phyloP scores from a whole-genome alignment of 371 early-diverging fungal species.

The Vairimorpha apis region DNA sequence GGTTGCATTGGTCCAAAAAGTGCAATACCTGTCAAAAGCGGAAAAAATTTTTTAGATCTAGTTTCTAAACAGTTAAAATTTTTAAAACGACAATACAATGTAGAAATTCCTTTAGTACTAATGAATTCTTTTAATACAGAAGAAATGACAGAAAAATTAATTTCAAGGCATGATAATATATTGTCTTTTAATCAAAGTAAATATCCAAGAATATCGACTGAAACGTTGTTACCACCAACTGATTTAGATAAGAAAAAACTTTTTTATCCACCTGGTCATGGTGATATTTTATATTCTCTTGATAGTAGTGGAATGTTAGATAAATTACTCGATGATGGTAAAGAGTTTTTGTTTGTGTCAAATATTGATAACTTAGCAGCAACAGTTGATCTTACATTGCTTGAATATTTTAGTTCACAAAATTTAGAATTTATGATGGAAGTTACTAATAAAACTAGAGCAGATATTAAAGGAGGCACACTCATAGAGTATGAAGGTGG shows the following conservation, averaged over 20 bases:
- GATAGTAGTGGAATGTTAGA: constrained; percentile 86
- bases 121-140: constrained; percentile 99
- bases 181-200: constrained; percentile 91
- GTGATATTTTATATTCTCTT: constrained; percentile 89
- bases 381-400: constrained; percentile 82
- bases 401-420: constrained; percentile 78
- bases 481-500: constrained; percentile 88
- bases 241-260: constrained; percentile 62
- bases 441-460: constrained; percentile 96
- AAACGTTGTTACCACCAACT: constrained; percentile 74
- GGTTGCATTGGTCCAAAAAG: constrained; percentile 96
- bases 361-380: constrained; percentile 99
- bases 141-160: constrained; percentile 84
- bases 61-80: constrained; percentile 94
- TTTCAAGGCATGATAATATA: constrained; percentile 84
- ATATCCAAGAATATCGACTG: constrained; percentile 85
- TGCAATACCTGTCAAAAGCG: constrained; percentile 92
- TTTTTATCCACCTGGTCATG: constrained; percentile 98
- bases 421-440: constrained; percentile 94
- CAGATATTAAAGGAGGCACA: constrained; percentile 99
- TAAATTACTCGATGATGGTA: constrained; percentile 82
- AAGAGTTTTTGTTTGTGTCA: constrained; percentile 94
- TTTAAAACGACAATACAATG: constrained; percentile 75
- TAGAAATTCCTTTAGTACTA: constrained; percentile 85
- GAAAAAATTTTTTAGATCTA: constrained; percentile 93